Conservation (phyloP, 2,329 filamentous ascomycete genomes). For the Dothideomycetes sp. region DNA sequence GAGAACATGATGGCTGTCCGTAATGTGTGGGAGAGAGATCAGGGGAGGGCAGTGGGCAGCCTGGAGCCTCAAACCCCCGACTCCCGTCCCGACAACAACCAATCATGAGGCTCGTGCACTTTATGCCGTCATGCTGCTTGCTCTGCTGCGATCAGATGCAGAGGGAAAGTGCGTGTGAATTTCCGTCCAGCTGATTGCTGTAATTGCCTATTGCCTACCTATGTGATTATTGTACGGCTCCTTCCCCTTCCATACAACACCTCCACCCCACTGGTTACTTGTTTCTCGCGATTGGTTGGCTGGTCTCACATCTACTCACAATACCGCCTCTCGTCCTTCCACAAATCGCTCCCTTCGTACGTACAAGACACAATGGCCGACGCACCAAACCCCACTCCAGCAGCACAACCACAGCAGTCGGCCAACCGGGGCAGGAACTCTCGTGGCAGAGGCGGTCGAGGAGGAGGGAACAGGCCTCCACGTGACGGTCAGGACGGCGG, state of each 20-base stretch:
- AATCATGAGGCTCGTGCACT: constrained; percentile 5
- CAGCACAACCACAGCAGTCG: constrained; percentile 1
- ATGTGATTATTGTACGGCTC: too few relatives aligned
- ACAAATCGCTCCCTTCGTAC: background rate
- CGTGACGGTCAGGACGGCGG: constrained; percentile 17
- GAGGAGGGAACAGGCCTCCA: constrained; percentile 28
- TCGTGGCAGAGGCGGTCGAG: constrained; percentile 28
- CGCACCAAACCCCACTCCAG: constrained; percentile 5
- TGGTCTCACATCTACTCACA: too few relatives aligned
- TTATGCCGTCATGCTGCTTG: constrained; percentile 9
- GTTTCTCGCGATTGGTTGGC: too few relatives aligned
- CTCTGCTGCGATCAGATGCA: too few relatives aligned
- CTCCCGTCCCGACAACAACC: background rate
- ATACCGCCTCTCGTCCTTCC: too few relatives aligned
- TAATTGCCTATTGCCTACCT: too few relatives aligned
- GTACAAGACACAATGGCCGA: constrained; percentile 10
- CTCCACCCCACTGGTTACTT: too few relatives aligned
- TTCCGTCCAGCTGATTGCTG: too few relatives aligned
- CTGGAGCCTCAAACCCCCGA: background rate
- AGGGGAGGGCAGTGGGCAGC: background rate
- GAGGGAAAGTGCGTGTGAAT: too few relatives aligned
- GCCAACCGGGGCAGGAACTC: constrained; percentile 20
- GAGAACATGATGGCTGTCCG: constrained; percentile 10
- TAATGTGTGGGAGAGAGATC: constrained; percentile 6
- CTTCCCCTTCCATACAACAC: too few relatives aligned